Evolutionary conservation across 768 basidiomycete genomes (phyloP).

Genomic region (Candolleomyces aberdarensis): DNA sequence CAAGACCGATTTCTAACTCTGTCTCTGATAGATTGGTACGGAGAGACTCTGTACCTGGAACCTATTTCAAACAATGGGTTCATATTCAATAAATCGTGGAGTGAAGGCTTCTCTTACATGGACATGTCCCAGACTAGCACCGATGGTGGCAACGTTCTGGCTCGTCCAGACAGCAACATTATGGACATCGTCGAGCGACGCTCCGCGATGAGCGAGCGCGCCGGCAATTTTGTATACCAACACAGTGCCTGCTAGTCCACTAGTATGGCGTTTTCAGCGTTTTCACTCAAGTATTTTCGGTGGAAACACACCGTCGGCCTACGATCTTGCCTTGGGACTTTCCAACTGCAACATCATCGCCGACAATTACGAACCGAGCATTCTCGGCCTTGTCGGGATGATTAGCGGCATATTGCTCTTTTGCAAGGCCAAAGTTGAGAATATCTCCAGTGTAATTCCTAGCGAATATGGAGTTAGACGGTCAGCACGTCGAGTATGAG

Average conservation of each 20-base stretch:
- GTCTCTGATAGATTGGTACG: constrained; percentile 51
- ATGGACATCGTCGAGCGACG: constrained; percentile 65
- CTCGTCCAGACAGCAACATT: constrained; percentile 62
- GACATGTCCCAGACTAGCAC: constrained; percentile 85
- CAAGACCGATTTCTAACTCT: constrained; percentile 87
- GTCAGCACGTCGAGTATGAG: too few relatives aligned
- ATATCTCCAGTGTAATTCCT: constrained; percentile 92
- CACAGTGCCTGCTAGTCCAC: constrained; percentile 79
- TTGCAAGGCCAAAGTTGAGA: constrained; percentile 88
- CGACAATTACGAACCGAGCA: constrained; percentile 79
- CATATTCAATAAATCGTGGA: background rate
- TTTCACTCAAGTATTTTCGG: background rate
- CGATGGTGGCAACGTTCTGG: constrained; percentile 72
- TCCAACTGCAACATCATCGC: constrained; percentile 88
- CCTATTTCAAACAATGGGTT: constrained; percentile 34
- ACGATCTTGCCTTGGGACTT: constrained; percentile 79
- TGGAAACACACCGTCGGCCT: constrained; percentile 58
- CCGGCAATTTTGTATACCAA: constrained; percentile 91
- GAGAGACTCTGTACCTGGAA: constrained; percentile 69
- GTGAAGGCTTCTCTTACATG: constrained; percentile 48
- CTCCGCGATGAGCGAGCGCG: constrained; percentile 69
- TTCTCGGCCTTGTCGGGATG: constrained; percentile 64
- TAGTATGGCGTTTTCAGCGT: constrained; percentile 19
- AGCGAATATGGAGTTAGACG: background rate
- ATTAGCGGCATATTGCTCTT: constrained; percentile 74